Percentiles rank a stretch among this genome's conserved stretches.
phyloP scores from a whole-genome alignment of 305 asterid genomes.

The Vinca major region DNA sequence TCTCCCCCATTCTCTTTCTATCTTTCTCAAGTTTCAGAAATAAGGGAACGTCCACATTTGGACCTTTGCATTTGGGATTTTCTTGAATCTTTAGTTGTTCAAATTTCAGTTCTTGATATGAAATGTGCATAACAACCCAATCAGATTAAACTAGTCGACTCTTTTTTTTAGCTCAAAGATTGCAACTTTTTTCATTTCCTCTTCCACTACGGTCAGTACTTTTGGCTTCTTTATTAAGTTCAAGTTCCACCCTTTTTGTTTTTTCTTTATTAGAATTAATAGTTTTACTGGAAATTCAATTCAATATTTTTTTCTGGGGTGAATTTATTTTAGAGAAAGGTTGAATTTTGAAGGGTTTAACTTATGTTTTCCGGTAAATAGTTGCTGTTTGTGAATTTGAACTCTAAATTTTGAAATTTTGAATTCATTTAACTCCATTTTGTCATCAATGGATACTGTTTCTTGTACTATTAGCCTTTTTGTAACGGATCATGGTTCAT shows the following conservation, averaged over 20 bases:
- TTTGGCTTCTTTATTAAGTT: slow-evolving; percentile 3
- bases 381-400: neutral
- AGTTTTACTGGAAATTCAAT: slow-evolving; percentile 3
- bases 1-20: neutral
- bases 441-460: neutral
- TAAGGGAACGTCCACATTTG: slow-evolving; percentile 3
- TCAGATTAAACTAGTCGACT: slow-evolving; percentile 1
- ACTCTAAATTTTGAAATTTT: neutral
- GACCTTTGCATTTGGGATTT: slow-evolving; percentile 2
- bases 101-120: slow-evolving; percentile 9
- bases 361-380: neutral
- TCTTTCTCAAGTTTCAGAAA: neutral
- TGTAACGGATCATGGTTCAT: slow-evolving; percentile 6
- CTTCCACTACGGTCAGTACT: slow-evolving; percentile 13
- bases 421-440: neutral
- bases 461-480: neutral
- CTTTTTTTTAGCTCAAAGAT: neutral
- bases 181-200: slow-evolving; percentile 8
- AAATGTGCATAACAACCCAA: slow-evolving; percentile 10
- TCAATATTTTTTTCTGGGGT: neutral
- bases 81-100: neutral
- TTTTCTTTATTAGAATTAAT: slow-evolving; percentile 20
- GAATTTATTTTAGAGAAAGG: slow-evolving; percentile 1
- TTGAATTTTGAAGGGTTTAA: slow-evolving; percentile 5
- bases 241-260: neutral